Conservation (phyloP, 2,329 filamentous ascomycete genomes). For the Microcyclosporella mali region DNA sequence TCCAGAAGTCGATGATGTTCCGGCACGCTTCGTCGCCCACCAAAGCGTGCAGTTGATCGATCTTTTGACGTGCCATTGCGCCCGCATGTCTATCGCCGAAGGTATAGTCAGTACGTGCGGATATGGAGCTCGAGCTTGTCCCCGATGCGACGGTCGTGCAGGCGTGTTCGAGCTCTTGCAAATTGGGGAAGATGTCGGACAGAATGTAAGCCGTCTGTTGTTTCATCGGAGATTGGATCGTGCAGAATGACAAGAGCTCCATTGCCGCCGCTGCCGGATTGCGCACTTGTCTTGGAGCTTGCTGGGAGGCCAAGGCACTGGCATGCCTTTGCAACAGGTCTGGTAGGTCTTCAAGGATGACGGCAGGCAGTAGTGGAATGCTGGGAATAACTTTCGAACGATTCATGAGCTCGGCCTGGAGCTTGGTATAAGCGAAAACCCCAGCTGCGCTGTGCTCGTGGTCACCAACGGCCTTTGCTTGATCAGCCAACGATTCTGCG, state of each 20-base stretch:
- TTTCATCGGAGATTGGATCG: constrained; percentile 18
- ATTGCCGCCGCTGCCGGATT: constrained; percentile 4
- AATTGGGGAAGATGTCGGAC: constrained; percentile 22
- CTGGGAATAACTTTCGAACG: constrained; percentile 14
- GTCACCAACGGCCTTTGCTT: neutral
- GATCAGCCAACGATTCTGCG: constrained; percentile 5
- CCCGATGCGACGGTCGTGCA: constrained; percentile 7
- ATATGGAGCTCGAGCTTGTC: constrained; percentile 12
- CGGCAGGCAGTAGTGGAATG: constrained; percentile 26
- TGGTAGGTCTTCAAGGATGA: constrained; percentile 17
- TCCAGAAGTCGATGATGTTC: constrained; percentile 37
- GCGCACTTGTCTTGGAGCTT: neutral
- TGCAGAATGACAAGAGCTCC: constrained; percentile 25
- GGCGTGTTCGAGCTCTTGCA: constrained; percentile 18
- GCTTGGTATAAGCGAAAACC: constrained; percentile 21
- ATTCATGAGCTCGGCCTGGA: constrained; percentile 24
- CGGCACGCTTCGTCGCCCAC: constrained; percentile 28
- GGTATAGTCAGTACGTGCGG: neutral
- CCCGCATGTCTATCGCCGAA: constrained; percentile 13
- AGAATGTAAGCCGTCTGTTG: constrained; percentile 21
- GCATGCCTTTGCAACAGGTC: constrained; percentile 17
- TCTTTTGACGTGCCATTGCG: constrained; percentile 12
- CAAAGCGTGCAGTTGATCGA: constrained; percentile 28
- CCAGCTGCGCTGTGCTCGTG: constrained; percentile 6
- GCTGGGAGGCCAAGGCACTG: neutral